Percentiles rank a stretch among this genome's conserved stretches.
Conservation (phyloP, 768 basidiomycete species). For the Podaxis sp. region DNA sequence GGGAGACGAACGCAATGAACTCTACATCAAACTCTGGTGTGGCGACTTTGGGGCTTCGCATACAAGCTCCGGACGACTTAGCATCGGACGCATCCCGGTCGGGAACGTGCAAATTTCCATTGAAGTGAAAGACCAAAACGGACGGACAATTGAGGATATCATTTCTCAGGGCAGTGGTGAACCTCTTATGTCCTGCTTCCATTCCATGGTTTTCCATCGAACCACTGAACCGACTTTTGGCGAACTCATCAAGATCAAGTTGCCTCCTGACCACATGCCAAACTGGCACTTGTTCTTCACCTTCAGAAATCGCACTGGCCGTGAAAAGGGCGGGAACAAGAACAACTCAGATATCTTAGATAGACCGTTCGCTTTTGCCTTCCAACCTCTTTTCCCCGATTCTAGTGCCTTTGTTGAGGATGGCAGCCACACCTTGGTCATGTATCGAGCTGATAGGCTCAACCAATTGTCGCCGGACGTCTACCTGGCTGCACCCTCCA, state of each 20-base stretch:
- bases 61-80: conserved; percentile 47
- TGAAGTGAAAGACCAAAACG: conserved; percentile 80
- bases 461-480: conserved; percentile 57
- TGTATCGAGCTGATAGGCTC: conserved; percentile 82
- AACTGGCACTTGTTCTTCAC: conserved; percentile 94
- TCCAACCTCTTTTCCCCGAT: conserved; percentile 82
- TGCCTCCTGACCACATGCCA: conserved; percentile 65
- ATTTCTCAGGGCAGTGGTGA: conserved; percentile 88
- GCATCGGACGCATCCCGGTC: conserved; percentile 54
- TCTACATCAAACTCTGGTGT: conserved; percentile 95
- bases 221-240: conserved; percentile 91
- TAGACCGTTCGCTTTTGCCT: conserved; percentile 88
- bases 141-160: conserved; percentile 62
- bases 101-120: conserved; percentile 86
- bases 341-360: conserved; percentile 48
- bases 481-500: conserved; percentile 73
- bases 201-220: conserved; percentile 88
- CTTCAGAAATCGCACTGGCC: conserved; percentile 71
- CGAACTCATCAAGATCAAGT: conserved; percentile 85
- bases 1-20: conserved; percentile 87
- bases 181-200: conserved; percentile 72
- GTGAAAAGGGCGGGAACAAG: conserved; percentile 27
- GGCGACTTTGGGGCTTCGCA: conserved; percentile 75
- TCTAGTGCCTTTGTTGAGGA: conserved; percentile 81
- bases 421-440: conserved; percentile 79